phyloP scores from a whole-genome alignment of 805 yeast species.

The Hanseniaspora hatyaiensis region DNA sequence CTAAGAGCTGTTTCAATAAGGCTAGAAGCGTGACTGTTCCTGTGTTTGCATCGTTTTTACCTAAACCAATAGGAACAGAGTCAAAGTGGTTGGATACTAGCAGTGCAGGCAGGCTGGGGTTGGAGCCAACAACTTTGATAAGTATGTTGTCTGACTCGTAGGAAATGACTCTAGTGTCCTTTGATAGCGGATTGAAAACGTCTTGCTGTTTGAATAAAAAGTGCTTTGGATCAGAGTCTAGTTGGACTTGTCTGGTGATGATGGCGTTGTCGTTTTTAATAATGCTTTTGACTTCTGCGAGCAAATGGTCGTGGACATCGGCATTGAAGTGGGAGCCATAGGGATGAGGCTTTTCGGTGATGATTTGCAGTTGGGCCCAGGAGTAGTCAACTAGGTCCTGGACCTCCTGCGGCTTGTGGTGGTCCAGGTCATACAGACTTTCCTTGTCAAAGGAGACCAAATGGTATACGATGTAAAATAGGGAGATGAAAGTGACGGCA shows the following conservation, averaged over 20 bases:
- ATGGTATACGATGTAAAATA: constrained; percentile 33
- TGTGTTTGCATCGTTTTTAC: constrained; percentile 87
- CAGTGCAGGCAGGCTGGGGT: constrained; percentile 50
- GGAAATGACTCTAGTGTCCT: constrained; percentile 44
- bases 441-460: constrained; percentile 22
- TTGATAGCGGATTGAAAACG: constrained; percentile 35
- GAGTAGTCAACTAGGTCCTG: constrained; percentile 27
- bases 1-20: constrained; percentile 39
- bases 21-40: constrained; percentile 77
- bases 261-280: constrained; percentile 28
- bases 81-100: constrained; percentile 79
- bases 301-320: constrained; percentile 57
- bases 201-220: constrained; percentile 42
- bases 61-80: constrained; percentile 75
- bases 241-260: constrained; percentile 19
- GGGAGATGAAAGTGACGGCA: constrained; percentile 40
- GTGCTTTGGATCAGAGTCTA: constrained; percentile 29
- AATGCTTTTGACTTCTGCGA: constrained; percentile 33
- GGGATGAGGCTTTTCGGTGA: constrained; percentile 62
- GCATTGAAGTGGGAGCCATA: constrained; percentile 69
- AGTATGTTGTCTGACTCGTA: constrained; percentile 75
- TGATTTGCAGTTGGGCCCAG: constrained; percentile 64
- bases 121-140: constrained; percentile 57
- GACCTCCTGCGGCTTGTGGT: constrained; percentile 1
- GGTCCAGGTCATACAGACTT: neutral